Evolutionary conservation across 2,329 filamentous ascomycete species (phyloP), one percentile per base, ranked within the genome.

Genomic region (Apiospora marii): DNA sequence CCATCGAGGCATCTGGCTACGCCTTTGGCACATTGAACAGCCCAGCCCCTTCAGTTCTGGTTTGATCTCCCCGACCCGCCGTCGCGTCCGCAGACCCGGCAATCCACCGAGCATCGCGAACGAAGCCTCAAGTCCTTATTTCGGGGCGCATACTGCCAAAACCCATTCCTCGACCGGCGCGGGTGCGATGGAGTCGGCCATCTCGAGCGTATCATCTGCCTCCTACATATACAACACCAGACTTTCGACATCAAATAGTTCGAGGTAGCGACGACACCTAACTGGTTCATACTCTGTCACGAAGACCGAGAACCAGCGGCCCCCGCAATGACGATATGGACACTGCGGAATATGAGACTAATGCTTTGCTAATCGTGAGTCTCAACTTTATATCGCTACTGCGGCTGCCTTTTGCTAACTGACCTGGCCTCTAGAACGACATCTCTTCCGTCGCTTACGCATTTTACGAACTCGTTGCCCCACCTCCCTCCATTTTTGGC

Each of bases 301-400:
- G 76, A 73, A 77, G 72, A 58, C 71, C 53, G 51, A 41, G 58
- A 24, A 69, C 68, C 67, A 64, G 69, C 72, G 70, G 67, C 34
- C 44, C n/a, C 34, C 27, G 68, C 79, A 81, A 77, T 81, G 79
- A 79, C 87, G 88, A 87, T 79, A 91, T 91, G 89, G 89, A 91
- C 82, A 86, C 87, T 81, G 87, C 88, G 76, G 89, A 91, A 83
- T 90, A 90, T 82, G 88, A 90, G 79, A 91, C 89, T 79, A 91
- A 91, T 82, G 86, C 85, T 74, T 82, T 91, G 78, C 83, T 89
- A 78, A 85, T 90, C 83, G 89, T 91, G 76, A 78, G 87, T 83
- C 24, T 24, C 16, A 19, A n/a, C 19, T 7, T 10, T 80, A 43
- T 78, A 74, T 51, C 51, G 53, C 30, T 41, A 6, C 34, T 41